These are phyloP conservation scores for Cruciata laevipes DNA, from an alignment of 257 asterid species.

Conservation along the genomic window DNA sequence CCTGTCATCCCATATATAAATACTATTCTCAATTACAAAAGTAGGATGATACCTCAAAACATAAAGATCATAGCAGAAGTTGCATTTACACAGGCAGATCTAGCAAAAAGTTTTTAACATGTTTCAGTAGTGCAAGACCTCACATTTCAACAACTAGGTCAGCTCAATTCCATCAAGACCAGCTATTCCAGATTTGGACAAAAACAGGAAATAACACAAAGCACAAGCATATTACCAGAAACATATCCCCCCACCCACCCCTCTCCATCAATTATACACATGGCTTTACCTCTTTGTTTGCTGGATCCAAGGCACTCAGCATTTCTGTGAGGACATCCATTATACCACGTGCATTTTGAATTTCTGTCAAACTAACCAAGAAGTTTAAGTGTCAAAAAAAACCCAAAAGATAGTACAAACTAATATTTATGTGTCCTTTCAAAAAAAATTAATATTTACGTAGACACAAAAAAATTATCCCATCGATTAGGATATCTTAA, in stretches of 20 bases:
- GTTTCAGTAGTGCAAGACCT: not conserved
- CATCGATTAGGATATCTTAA: not conserved
- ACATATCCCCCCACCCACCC: not conserved
- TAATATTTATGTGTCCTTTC: not conserved
- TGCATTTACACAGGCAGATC: not conserved
- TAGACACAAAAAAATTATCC: not conserved
- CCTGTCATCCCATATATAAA: conserved; percentile 38
- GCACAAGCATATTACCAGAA: not conserved
- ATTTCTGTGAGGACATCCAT: conserved; percentile 98
- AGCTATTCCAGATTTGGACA: not conserved
- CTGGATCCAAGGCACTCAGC: conserved; percentile 91
- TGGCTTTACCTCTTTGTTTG: conserved; percentile 70
- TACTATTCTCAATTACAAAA: conserved; percentile 7
- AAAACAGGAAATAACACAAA: not conserved
- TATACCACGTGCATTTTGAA: conserved; percentile 95
- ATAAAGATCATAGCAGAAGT: not conserved
- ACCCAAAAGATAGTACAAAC: not conserved
- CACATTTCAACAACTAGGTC: not conserved
- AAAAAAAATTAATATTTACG: not conserved
- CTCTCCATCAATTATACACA: not conserved
- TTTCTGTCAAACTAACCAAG: conserved; percentile 70
- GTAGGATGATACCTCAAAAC: not conserved
- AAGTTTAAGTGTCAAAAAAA: conserved; percentile 6
- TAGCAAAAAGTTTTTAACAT: not conserved
- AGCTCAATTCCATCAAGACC: not conserved